phyloP scores from a whole-genome alignment of 805 yeast genomes.

The Suhomyces prunicola region DNA sequence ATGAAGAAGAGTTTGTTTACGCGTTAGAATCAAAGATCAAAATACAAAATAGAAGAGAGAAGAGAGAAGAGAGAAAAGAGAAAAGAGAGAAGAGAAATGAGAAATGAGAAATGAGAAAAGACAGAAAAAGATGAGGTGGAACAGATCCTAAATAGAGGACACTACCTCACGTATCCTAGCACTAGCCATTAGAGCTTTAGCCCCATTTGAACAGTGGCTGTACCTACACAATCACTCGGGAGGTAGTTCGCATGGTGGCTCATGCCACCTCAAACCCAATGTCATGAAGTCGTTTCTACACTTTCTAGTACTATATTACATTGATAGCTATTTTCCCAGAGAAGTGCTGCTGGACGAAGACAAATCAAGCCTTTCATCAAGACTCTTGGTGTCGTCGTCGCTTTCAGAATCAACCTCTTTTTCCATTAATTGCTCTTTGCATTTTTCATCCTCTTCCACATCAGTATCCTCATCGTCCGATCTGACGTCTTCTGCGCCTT shows the following conservation, averaged over 20 bases:
- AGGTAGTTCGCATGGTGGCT: no score
- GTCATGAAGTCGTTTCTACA: no score
- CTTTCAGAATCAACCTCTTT: neutral
- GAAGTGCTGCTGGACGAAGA: neutral
- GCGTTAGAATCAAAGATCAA: neutral
- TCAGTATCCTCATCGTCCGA: conserved; percentile 71
- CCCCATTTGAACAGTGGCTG: no score
- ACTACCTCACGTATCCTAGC: no score
- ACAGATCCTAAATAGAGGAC: no score
- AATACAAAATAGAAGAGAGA: neutral
- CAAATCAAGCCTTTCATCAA: neutral
- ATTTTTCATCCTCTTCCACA: conserved; percentile 16
- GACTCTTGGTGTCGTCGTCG: neutral
- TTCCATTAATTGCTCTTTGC: neutral
- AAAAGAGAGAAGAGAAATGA: no score
- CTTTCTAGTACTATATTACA: neutral
- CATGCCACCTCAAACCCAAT: no score
- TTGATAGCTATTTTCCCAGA: neutral
- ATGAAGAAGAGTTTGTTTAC: neutral
- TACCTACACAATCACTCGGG: no score
- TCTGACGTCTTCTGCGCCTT: conserved; percentile 81
- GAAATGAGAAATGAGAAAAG: no score
- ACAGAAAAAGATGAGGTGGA: neutral
- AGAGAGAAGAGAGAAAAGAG: neutral
- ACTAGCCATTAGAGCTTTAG: no score